These are phyloP conservation scores for Trametes hirsuta DNA, from an alignment of 1,284 basidiomycete genomes.

Conservation along the genomic window DNA sequence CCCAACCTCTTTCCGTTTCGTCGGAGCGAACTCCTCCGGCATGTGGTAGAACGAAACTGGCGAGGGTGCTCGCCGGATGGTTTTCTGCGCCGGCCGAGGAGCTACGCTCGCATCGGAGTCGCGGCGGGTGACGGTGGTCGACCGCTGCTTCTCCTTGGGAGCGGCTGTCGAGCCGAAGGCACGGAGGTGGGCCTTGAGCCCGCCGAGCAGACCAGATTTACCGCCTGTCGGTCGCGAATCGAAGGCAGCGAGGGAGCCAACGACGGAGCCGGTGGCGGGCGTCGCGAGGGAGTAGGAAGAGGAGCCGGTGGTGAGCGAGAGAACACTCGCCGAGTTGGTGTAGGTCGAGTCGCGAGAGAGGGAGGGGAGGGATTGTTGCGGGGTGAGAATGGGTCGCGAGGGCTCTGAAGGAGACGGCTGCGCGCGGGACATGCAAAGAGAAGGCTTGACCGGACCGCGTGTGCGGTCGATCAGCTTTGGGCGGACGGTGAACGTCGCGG, in stretches of 20 bases:
- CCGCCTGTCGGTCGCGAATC: slow-evolving; percentile 19
- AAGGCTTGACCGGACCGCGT: slow-evolving; percentile 45
- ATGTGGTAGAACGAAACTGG: slow-evolving; percentile 22
- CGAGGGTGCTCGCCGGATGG: slow-evolving; percentile 12
- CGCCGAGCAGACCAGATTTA: slow-evolving; percentile 23
- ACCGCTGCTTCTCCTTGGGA: slow-evolving; percentile 22
- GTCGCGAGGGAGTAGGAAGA: slow-evolving; percentile 36
- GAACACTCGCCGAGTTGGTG: slow-evolving; percentile 29
- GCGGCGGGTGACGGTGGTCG: slow-evolving; percentile 26
- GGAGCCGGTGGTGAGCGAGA: slow-evolving; percentile 33
- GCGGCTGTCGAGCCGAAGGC: slow-evolving; percentile 10
- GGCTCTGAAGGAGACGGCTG: slow-evolving; percentile 35
- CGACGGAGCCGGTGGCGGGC: slow-evolving; percentile 28
- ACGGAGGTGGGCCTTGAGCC: slow-evolving; percentile 29
- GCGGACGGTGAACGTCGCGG: slow-evolving; percentile 30
- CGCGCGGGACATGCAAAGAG: slow-evolving; percentile 47
- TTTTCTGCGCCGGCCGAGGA: slow-evolving; percentile 7
- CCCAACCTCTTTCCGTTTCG: slow-evolving; percentile 11
- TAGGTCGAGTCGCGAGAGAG: slow-evolving; percentile 32
- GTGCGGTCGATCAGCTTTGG: slow-evolving; percentile 46
- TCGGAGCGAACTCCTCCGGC: slow-evolving; percentile 16
- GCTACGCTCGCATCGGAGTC: slow-evolving; percentile 8
- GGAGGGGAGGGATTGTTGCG: slow-evolving; percentile 32
- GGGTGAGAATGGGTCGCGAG: slow-evolving; percentile 36
- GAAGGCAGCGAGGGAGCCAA: slow-evolving; percentile 16